Base-by-base conservation (phyloP, 306 rosid species). In the Casuarina glauca region DNA sequence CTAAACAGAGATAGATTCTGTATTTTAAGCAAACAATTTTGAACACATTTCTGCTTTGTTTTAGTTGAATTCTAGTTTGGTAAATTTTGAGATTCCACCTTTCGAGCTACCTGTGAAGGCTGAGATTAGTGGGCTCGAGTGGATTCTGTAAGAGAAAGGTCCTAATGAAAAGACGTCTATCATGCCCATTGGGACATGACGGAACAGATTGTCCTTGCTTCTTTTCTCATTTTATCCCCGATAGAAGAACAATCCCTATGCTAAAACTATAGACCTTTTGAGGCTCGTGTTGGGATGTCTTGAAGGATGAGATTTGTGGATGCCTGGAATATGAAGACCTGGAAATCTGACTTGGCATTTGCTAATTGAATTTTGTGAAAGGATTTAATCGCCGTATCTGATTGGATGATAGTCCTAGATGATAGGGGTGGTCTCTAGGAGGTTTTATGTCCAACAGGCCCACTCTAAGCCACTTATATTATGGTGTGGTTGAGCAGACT, bases 171-270 rank as follows among this genome's bases (percentile, higher is more conserved):
- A 72, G 17, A 52, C 70, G 73, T 48, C 32, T 76, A 35, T 71
- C 58, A 35, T 74, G 76, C 60, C 16, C 77, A 75, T 75, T 64
- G 46, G 67, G 42, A 58, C 45, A 57, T 67, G 83, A 75, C 53
- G 26, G 45, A 12, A 61, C 42, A 26, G 55, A 68, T 17, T 78
- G 36, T 36, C 0, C 44, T 70, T 76, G 39, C 50, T 51, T 60
- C 44, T 73, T 71, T 76, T 9, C 69, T 70, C 41, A 48, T 11
- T 63, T 48, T 74, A 67, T 64, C 62, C 66, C 67, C 42, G 69
- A 67, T 46, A 49, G 60, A 51, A 51, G 32, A 12, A 10, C n/a
- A 15, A 51, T 16, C n/a, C 57, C 13, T n/a, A 51, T 51, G 57
- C 57, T 51, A 15, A 51, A n/a, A 51, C 15, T 51, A 51, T 4